These are phyloP conservation scores for Bassia scoparia DNA, from an alignment of 148 eudicot species.

Conservation along the genomic window DNA sequence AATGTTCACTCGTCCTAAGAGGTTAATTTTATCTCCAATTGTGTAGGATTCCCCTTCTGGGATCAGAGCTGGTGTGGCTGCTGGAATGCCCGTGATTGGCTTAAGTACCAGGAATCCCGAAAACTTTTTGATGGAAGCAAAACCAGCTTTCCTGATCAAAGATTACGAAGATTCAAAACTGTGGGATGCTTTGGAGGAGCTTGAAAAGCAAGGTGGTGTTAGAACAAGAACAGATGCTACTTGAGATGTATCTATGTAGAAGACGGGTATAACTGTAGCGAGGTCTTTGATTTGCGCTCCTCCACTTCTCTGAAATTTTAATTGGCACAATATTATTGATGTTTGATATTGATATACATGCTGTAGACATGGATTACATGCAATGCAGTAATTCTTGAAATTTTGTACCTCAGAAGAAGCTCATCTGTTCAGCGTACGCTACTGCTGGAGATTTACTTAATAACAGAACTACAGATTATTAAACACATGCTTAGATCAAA, in stretches of 20 bases:
- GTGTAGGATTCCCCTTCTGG: slow-evolving; percentile 86
- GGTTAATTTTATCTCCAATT: slow-evolving; percentile 3
- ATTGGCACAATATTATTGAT: not conserved
- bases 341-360: not conserved
- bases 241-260: slow-evolving; percentile 9
- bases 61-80: slow-evolving; percentile 92
- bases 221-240: slow-evolving; percentile 25
- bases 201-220: slow-evolving; percentile 43
- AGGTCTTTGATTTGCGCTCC: not conserved
- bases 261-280: not conserved
- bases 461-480: not conserved
- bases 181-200: slow-evolving; percentile 83
- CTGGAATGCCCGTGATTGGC: slow-evolving; percentile 92
- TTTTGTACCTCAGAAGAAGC: slow-evolving; percentile 3
- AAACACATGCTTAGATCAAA: not conserved
- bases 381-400: not conserved
- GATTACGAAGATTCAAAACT: slow-evolving; percentile 73
- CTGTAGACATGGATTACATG: not conserved
- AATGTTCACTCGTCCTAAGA: not conserved
- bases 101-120: slow-evolving; percentile 73
- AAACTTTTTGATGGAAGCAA: slow-evolving; percentile 54
- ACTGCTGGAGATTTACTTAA: not conserved
- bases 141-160: slow-evolving; percentile 65
- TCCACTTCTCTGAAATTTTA: not conserved
- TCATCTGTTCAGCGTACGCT: not conserved